Evolutionary conservation across 2,329 filamentous ascomycete species (phyloP).

Genomic region (Penicillium sclerotigenum): DNA sequence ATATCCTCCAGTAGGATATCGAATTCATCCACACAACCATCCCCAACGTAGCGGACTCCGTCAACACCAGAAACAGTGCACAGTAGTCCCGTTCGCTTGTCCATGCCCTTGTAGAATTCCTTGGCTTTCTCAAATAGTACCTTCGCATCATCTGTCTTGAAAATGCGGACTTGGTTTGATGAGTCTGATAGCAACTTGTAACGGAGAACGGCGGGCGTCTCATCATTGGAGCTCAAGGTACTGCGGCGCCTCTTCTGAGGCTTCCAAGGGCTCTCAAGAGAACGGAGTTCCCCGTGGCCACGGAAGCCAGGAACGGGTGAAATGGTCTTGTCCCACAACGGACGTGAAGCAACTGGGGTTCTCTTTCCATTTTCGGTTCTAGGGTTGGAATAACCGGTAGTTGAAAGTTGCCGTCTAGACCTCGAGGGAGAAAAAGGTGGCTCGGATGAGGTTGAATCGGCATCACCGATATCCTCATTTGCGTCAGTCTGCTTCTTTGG

Average conservation of each 20-base stretch:
- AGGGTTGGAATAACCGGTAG: neutral
- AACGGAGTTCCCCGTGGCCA: no score
- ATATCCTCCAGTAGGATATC: constrained; percentile 19
- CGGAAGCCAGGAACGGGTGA: no score
- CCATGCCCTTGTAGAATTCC: constrained; percentile 16
- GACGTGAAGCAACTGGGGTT: accelerated
- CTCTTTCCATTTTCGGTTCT: neutral
- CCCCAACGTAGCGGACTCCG: constrained; percentile 18
- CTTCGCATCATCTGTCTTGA: constrained; percentile 13
- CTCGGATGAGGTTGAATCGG: neutral
- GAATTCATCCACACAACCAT: constrained; percentile 22
- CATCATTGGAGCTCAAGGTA: neutral
- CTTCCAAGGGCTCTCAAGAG: neutral
- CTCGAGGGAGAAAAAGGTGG: neutral
- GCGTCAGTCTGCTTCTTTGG: neutral
- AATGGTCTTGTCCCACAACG: accelerated
- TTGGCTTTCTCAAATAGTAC: constrained; percentile 22
- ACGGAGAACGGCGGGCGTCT: neutral
- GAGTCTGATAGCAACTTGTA: constrained; percentile 20
- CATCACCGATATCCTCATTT: neutral
- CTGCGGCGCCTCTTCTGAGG: neutral
- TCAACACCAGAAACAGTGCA: constrained; percentile 5
- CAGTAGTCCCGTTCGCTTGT: constrained; percentile 10
- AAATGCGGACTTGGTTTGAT: constrained; percentile 11
- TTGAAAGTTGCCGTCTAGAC: neutral